Base-by-base conservation (phyloP, 306 rosid species). In the Spatholobus suberectus region DNA sequence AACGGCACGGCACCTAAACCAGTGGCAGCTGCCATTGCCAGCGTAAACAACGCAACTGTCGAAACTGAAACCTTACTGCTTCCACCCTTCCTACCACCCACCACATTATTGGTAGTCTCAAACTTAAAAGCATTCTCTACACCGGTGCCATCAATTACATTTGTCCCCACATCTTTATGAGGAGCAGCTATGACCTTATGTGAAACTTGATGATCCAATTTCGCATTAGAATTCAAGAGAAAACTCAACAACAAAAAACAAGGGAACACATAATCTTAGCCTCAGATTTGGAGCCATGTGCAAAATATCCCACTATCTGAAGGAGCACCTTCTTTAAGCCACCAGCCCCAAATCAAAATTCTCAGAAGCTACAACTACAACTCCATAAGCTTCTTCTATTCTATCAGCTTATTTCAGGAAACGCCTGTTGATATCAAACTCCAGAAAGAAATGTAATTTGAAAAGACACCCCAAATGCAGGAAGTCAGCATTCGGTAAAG, bases 11-110 rank as follows among this genome's bases (percentile, higher is more conserved):
- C 98, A 51, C 99, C 99, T 84, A 96, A 88, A 85, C 99, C 99
- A 43, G 98, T 92, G 24, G 98, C 99, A 81, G 99, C 97, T 26
- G 98, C 99, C 99, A 96, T 96, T 14, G 95, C 99, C 84, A 96
- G 79, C 0, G 99, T 96, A 84, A 94, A 96, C 17, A 96, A 85
- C 1, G 99, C 95, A 66, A 94, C 97, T 5, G 99, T 96, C n/a
- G 99, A 92, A 66, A 92, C 88, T 2, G 98, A 94, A 66, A 96
- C 98, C 83, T 87, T 92, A 87, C 70, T 89, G 57, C 84, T 84
- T 76, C 88, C 92, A 20, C 85, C 86, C 83, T 92, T 94, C 82
- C 80, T 84, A 85, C 90, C 92, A 71, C 87, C 85, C 85, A 73
- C 71, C 83, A 71, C 82, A 84, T 61, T 54, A 78, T 76, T 83